These are phyloP conservation scores for Cyclotella baltica DNA, from an alignment of 108 stramenopile species.

Conservation along the genomic window DNA sequence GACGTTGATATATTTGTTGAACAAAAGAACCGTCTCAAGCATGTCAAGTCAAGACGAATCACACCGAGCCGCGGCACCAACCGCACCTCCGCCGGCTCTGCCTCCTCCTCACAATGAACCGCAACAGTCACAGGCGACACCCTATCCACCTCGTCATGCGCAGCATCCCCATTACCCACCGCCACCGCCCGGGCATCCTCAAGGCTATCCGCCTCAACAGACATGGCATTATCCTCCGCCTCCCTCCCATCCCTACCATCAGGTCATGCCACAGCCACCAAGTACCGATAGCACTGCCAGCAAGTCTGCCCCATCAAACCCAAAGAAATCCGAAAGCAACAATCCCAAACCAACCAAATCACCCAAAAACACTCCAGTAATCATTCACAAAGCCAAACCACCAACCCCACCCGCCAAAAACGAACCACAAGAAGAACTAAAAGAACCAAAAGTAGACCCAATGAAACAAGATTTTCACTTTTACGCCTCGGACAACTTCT, in stretches of 20 bases:
- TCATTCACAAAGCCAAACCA: neutral
- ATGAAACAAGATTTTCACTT: slow-evolving; percentile 90
- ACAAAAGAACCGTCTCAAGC: too few relatives aligned
- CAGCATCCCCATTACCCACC: neutral
- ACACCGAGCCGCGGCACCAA: too few relatives aligned
- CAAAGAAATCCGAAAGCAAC: too few relatives aligned
- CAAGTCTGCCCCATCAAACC: too few relatives aligned
- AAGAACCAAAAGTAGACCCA: slow-evolving; percentile 69
- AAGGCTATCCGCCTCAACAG: neutral
- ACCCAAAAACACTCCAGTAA: neutral
- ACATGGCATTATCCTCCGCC: neutral
- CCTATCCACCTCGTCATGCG: slow-evolving; percentile 2
- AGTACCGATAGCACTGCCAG: neutral
- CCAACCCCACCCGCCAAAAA: too few relatives aligned
- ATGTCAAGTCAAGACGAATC: too few relatives aligned
- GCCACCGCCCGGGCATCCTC: neutral
- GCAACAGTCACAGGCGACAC: neutral
- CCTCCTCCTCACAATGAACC: neutral
- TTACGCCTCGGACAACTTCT: slow-evolving; percentile 65
- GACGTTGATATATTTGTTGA: too few relatives aligned
- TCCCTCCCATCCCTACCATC: neutral
- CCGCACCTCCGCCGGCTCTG: neutral
- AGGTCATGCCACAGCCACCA: neutral
- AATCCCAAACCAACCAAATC: neutral
- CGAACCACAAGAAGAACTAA: neutral